Base-by-base conservation (phyloP, 768 basidiomycete species). In the Sistotremastrum niveocremeum region DNA sequence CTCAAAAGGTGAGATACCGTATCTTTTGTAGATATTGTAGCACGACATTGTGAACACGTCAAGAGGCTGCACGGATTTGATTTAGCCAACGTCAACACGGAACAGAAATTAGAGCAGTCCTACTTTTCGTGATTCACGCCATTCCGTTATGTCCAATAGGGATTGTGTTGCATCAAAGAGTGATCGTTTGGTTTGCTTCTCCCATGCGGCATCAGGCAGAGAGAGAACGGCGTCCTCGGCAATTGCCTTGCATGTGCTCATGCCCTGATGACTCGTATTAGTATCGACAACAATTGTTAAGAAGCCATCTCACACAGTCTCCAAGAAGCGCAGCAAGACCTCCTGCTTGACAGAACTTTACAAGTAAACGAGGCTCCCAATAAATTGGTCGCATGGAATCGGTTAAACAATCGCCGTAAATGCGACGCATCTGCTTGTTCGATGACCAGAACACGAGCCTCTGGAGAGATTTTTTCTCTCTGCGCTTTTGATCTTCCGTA, bases 371-470 rank as follows among this genome's bases (percentile, higher is more conserved):
- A 8, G 34, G 49, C 0, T 48, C 49, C 54, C 53, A 52, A 41
- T 60, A 60, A 41, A 62, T 41, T 2, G 57, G 56, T 5, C 57
- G 51, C 57, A 60, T 59, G 1, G 57, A 49, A 34, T 60, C 56
- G 6, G 60, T 56, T 34, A 61, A 34, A 2, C 56, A 41, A 41
- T 60, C 60, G 2, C 60, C 60, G 6, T 56, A 47, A 2, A 53
- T 48, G 8, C 33, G 4, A 3, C 60, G 54, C 37, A 54, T 50
- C 6, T 47, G 39, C 4, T 41, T 42, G 6, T 45, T 46, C n/a
- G 54, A 57, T 4, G 57, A 55, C 49, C 52, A 56, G 30, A 55
- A 49, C 4, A 60, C 55, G 9, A 59, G 39, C 29, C 54, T 47
- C 37, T 43, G 43, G 51, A 56, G 45, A 7, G 57, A 56, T 36